phyloP scores from a whole-genome alignment of 352 stramenopile genomes.

The Globisporangium camurandrum region DNA sequence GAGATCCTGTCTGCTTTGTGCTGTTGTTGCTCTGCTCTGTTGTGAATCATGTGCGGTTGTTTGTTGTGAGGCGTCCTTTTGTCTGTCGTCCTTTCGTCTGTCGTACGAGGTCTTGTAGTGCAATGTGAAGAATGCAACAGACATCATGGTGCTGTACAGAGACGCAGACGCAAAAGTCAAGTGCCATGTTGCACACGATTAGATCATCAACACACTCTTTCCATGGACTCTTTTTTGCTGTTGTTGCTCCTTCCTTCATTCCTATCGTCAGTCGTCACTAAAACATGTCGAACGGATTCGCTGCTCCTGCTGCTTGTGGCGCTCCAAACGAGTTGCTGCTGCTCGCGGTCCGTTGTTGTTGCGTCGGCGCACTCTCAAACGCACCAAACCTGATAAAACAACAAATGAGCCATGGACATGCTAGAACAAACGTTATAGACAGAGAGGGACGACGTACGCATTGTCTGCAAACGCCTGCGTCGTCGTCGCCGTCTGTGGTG shows the following conservation, averaged over 20 bases:
- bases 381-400: slow-evolving; percentile 18
- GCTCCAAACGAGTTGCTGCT: slow-evolving; percentile 21
- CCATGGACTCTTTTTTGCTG: too few relatives aligned
- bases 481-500: background rate
- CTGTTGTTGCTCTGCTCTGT: background rate
- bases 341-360: too few relatives aligned
- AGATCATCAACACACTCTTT: too few relatives aligned
- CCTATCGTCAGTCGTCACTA: slow-evolving; percentile 16
- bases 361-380: slow-evolving; percentile 26
- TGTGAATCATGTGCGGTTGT: too few relatives aligned
- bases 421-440: background rate
- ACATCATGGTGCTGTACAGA: too few relatives aligned
- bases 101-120: too few relatives aligned
- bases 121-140: too few relatives aligned
- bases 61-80: too few relatives aligned
- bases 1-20: slow-evolving; percentile 26
- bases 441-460: slow-evolving; percentile 21
- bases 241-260: background rate
- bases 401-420: background rate
- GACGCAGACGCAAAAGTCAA: too few relatives aligned
- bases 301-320: slow-evolving; percentile 19
- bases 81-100: too few relatives aligned
- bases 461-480: slow-evolving; percentile 28
- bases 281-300: slow-evolving; percentile 85
- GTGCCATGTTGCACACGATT: too few relatives aligned